Conservation (phyloP, 768 basidiomycete species). For the Suillus lakei region DNA sequence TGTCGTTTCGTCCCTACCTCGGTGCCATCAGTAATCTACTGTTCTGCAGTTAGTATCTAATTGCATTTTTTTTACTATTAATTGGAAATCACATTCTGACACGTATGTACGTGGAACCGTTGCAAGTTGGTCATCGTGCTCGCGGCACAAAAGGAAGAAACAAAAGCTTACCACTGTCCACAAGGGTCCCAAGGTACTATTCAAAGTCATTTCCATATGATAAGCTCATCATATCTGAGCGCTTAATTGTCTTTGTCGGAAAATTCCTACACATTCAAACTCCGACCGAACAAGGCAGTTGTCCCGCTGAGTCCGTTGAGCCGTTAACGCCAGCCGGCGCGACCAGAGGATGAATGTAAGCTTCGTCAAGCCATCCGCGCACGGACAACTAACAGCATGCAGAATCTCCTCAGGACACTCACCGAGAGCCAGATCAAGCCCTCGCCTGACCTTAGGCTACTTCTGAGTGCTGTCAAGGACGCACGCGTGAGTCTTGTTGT, state of each 20-base stretch:
- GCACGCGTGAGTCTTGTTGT: slow-evolving; percentile 66
- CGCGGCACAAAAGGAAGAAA: too few species aligned
- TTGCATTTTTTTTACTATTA: too few species aligned
- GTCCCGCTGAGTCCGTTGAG: slow-evolving; percentile 24
- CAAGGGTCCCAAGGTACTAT: too few species aligned
- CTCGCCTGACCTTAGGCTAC: slow-evolving; percentile 73
- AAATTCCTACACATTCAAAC: slow-evolving; percentile 9
- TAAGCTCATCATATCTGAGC: background rate
- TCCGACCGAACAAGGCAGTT: slow-evolving; percentile 33
- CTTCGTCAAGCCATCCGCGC: slow-evolving; percentile 13
- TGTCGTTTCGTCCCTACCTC: too few species aligned
- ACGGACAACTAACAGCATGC: slow-evolving; percentile 11
- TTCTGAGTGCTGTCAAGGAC: slow-evolving; percentile 87
- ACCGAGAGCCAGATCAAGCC: slow-evolving; percentile 75
- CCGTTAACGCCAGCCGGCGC: slow-evolving; percentile 21
- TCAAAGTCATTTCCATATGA: too few species aligned
- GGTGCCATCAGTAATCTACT: too few species aligned
- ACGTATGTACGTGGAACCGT: too few species aligned
- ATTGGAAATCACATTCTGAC: too few species aligned
- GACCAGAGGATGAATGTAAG: slow-evolving; percentile 45
- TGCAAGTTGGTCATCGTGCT: too few species aligned
- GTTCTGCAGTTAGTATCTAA: too few species aligned
- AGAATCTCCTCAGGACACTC: slow-evolving; percentile 92
- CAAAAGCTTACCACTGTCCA: too few species aligned
- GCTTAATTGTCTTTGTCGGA: background rate